Evolutionary conservation across 1,284 basidiomycete species (phyloP), one percentile per base, ranked within the genome.

Genomic region (Marasmius fiardii): DNA sequence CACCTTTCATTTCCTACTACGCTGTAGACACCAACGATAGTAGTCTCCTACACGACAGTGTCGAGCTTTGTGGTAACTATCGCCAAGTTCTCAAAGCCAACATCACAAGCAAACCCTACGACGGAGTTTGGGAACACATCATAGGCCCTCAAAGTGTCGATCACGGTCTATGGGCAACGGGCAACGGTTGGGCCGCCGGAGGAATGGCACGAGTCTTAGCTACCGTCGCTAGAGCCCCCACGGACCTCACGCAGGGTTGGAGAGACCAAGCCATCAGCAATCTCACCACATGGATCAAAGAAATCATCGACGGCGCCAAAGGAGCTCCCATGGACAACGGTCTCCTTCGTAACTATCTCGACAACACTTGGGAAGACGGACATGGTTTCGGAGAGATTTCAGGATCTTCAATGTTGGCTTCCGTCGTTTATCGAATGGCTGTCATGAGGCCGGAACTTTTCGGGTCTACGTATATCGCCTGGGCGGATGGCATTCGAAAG

Each of bases 241-340:
- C 67, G 34, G 67, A 64, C 7, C 54, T 63, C 37, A 54, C 61
- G 7, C 41, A 51, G 3, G 44, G 52, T 10, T 72, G 74, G 68
- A 59, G 57, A 24, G 26, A 59, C 5, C 55, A 71, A 33, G 71
- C 71, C 4, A 59, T 68, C 11, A 53, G 52, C 1, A 61, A 70
- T 3, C 65, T 82, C 23, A 72, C 69, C 2, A 31, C 49, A 1
- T 79, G 75, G 68, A 73, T 80, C 53, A 67, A 71, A 51, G 76
- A 80, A 55, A 79, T 83, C 45, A 57, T 81, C 20, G 73, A 75
- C 52, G 80, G 71, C 1, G 75, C 75, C 2, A 79, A 80, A 61
- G 61, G 60, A 7, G 69, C 74, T 2, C 60, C 67, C 1, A 51
- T 52, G 14, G 68, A 68, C 23, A 61, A 61, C 35, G 68, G 70